phyloP scores from a whole-genome alignment of 23 red algal genomes.

The Chondrus crispus region DNA sequence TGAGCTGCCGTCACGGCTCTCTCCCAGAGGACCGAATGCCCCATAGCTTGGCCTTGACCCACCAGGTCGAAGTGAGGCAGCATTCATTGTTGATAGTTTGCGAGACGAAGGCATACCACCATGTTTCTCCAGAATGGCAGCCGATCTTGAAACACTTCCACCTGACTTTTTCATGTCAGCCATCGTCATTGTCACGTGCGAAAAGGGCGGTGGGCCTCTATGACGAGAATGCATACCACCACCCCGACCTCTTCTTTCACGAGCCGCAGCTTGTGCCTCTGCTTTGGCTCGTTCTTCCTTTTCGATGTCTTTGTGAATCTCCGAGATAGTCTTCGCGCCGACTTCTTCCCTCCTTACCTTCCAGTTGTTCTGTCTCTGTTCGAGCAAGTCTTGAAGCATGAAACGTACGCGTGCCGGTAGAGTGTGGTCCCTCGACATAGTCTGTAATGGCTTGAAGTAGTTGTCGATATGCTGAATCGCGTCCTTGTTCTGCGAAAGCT shows the following conservation, averaged over 20 bases:
- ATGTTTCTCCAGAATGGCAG: slow-evolving; percentile 21
- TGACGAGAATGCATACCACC: not conserved
- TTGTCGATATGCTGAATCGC: slow-evolving; percentile 40
- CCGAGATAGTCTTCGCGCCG: slow-evolving; percentile 86
- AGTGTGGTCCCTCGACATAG: slow-evolving; percentile 35
- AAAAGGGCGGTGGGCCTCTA: not conserved
- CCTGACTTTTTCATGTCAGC: not conserved
- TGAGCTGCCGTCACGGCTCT: not conserved
- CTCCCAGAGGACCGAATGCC: not conserved
- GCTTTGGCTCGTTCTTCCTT: slow-evolving; percentile 74
- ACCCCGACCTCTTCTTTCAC: slow-evolving; percentile 39
- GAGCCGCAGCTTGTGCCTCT: slow-evolving; percentile 35
- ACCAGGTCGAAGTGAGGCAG: not conserved
- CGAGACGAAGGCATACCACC: not conserved
- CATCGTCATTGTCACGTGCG: slow-evolving; percentile 43
- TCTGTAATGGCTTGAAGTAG: slow-evolving; percentile 67
- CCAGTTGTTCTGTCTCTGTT: slow-evolving; percentile 83
- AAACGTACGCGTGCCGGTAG: slow-evolving; percentile 88
- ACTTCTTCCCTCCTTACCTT: slow-evolving; percentile 70
- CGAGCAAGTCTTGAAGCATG: slow-evolving; percentile 94
- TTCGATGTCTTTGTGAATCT: slow-evolving; percentile 82
- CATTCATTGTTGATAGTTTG: not conserved
- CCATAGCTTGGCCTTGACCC: not conserved
- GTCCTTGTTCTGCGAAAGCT: slow-evolving; percentile 62
- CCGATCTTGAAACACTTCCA: not conserved